phyloP scores from a whole-genome alignment of 352 stramenopile species.

The Globisporangium acanthophoron region DNA sequence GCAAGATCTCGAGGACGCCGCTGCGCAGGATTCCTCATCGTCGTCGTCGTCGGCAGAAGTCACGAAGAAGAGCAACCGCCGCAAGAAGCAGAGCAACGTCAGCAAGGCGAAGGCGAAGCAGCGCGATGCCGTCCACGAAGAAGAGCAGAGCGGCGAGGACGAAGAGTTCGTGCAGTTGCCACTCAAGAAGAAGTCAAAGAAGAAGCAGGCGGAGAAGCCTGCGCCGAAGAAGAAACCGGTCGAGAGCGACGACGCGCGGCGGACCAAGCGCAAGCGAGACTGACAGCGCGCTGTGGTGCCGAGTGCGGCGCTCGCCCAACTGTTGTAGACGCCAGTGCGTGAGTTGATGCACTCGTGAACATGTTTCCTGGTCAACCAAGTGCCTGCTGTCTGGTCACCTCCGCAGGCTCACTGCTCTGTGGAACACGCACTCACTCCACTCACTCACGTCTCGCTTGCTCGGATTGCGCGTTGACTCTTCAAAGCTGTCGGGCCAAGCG shows the following conservation, averaged over 20 bases:
- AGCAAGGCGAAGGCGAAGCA: constrained; percentile 12
- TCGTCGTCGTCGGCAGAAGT: constrained; percentile 6
- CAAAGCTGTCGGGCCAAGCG: too few relatives aligned
- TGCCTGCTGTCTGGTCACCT: neutral
- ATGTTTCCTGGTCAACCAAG: neutral
- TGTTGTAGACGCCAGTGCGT: neutral
- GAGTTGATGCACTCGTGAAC: neutral
- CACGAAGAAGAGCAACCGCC: constrained; percentile 14
- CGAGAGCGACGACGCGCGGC: constrained; percentile 2
- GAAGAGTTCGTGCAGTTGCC: constrained; percentile 30
- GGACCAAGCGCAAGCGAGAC: constrained; percentile 35
- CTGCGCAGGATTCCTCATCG: constrained; percentile 11
- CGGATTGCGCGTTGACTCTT: neutral
- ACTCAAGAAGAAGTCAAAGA: constrained; percentile 46
- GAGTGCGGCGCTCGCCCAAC: too few relatives aligned
- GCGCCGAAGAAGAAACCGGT: constrained; percentile 3
- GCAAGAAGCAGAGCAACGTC: constrained; percentile 7
- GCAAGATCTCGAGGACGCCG: constrained; percentile 39
- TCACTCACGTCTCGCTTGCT: neutral
- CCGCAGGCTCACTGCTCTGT: too few relatives aligned
- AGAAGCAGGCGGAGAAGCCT: constrained; percentile 15
- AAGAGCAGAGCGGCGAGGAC: constrained; percentile 14
- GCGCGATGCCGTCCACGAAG: neutral
- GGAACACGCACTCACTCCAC: too few relatives aligned
- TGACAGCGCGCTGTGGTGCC: neutral